Conservation (phyloP, 1,139 yeast species). For the Citeromyces hawaiiensis region DNA sequence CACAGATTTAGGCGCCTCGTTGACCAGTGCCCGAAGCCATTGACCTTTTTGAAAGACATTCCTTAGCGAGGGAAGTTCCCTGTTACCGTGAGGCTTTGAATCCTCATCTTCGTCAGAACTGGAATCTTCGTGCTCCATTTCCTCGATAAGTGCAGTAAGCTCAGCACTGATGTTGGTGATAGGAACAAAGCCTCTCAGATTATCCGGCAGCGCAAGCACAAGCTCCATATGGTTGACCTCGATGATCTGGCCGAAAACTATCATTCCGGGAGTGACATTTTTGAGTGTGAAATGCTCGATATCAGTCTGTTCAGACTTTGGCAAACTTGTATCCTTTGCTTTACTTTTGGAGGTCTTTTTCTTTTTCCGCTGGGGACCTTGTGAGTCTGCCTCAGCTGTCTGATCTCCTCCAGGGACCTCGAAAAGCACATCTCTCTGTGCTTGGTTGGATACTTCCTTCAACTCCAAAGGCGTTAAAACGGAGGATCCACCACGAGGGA, state of each 20-base stretch:
- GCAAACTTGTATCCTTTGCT: slow-evolving; percentile 8
- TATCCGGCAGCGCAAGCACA: slow-evolving; percentile 68
- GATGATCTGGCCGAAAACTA: slow-evolving; percentile 64
- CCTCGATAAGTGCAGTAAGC: slow-evolving; percentile 42
- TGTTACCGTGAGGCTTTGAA: slow-evolving; percentile 14
- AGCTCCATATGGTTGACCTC: slow-evolving; percentile 50
- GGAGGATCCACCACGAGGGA: slow-evolving; percentile 93
- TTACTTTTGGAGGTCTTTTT: slow-evolving; percentile 11
- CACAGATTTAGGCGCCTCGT: slow-evolving; percentile 26
- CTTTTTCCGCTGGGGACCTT: slow-evolving; percentile 25
- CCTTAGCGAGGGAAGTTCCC: slow-evolving; percentile 41
- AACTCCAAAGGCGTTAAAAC: slow-evolving; percentile 82
- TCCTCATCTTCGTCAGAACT: slow-evolving; percentile 28
- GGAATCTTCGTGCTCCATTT: slow-evolving; percentile 30
- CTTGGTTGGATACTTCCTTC: slow-evolving; percentile 88
- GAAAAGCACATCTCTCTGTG: slow-evolving; percentile 73
- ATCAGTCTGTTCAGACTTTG: slow-evolving; percentile 7
- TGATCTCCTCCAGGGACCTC: slow-evolving; percentile 26
- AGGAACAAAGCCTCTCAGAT: slow-evolving; percentile 68
- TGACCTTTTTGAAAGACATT: slow-evolving; percentile 58
- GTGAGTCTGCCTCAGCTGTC: slow-evolving; percentile 9
- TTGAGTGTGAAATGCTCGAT: slow-evolving; percentile 53
- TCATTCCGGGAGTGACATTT: slow-evolving; percentile 54
- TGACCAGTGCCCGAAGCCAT: slow-evolving; percentile 74
- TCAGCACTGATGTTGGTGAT: slow-evolving; percentile 63